phyloP scores from a whole-genome alignment of 164 flowering plant genomes.

The Brasenia schreberi region DNA sequence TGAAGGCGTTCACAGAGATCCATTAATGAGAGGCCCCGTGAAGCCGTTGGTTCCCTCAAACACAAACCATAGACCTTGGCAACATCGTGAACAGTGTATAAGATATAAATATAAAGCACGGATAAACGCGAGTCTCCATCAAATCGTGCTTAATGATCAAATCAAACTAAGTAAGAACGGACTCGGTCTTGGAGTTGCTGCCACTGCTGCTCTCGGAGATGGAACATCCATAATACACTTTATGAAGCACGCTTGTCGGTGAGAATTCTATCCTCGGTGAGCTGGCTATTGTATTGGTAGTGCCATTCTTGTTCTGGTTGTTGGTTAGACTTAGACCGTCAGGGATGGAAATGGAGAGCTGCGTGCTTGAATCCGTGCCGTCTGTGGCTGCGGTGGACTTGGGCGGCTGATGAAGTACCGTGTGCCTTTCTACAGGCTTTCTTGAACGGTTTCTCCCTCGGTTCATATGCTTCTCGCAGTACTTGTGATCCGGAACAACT shows the following conservation, averaged over 20 bases:
- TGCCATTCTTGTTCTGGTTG: neutral
- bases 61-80: too few relatives aligned
- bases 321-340: slow-evolving; percentile 15
- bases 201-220: neutral
- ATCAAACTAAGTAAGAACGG: neutral
- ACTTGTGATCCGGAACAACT: slow-evolving; percentile 36
- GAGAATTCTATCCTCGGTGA: slow-evolving; percentile 21
- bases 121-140: too few relatives aligned
- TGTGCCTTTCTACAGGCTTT: slow-evolving; percentile 61
- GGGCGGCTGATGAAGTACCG: neutral
- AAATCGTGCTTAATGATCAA: neutral
- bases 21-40: too few relatives aligned
- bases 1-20: too few relatives aligned
- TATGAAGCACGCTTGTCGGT: slow-evolving; percentile 35
- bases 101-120: too few relatives aligned
- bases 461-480: slow-evolving; percentile 52
- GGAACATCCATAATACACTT: neutral
- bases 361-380: slow-evolving; percentile 7
- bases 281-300: neutral
- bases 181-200: neutral
- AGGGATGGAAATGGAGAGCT: slow-evolving; percentile 12
- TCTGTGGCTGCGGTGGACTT: neutral
- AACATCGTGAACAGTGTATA: too few relatives aligned
- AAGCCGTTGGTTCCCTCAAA: too few relatives aligned
- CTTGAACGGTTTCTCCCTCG: slow-evolving; percentile 77